Percentiles rank a stretch among this genome's conserved stretches.
phyloP scores from a whole-genome alignment of 1,284 basidiomycete genomes.

The Mycena sp. region DNA sequence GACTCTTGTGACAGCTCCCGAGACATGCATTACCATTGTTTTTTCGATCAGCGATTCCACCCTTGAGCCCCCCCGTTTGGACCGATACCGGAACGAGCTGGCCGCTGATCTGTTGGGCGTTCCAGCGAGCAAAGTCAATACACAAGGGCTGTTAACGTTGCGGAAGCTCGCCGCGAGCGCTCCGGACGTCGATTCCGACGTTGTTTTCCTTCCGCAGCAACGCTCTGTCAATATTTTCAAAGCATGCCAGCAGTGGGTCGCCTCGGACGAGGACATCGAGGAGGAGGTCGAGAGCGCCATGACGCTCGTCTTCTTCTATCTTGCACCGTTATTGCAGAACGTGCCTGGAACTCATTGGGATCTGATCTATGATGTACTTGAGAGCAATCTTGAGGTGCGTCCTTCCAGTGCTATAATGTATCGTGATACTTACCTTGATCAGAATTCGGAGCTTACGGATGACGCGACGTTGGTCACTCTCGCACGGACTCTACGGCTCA shows the following conservation, averaged over 20 bases:
- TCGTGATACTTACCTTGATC: conserved; percentile 7
- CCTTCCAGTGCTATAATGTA: neutral
- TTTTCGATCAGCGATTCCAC: conserved; percentile 69
- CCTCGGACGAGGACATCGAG: conserved; percentile 77
- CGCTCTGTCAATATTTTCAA: conserved; percentile 93
- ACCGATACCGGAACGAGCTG: conserved; percentile 89
- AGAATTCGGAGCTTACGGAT: conserved; percentile 75
- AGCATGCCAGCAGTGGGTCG: conserved; percentile 86
- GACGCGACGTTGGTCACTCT: conserved; percentile 68
- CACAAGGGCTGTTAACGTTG: conserved; percentile 75
- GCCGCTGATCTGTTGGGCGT: conserved; percentile 84
- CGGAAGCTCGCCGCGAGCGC: conserved; percentile 81
- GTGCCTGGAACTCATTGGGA: conserved; percentile 93
- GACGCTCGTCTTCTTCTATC: conserved; percentile 76
- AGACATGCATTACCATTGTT: conserved; percentile 73
- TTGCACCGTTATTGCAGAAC: conserved; percentile 91
- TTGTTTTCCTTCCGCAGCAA: conserved; percentile 88
- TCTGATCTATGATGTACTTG: conserved; percentile 89
- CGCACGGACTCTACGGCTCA: conserved; percentile 74
- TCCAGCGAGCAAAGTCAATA: conserved; percentile 67
- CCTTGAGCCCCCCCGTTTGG: conserved; percentile 77
- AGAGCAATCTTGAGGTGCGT: conserved; percentile 87
- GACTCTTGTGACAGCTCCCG: conserved; percentile 59
- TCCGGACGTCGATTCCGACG: conserved; percentile 81
- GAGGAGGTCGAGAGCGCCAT: conserved; percentile 82